Evolutionary conservation across 768 basidiomycete species (phyloP), one percentile per base, ranked within the genome.

Genomic region (Mycena polygramma): DNA sequence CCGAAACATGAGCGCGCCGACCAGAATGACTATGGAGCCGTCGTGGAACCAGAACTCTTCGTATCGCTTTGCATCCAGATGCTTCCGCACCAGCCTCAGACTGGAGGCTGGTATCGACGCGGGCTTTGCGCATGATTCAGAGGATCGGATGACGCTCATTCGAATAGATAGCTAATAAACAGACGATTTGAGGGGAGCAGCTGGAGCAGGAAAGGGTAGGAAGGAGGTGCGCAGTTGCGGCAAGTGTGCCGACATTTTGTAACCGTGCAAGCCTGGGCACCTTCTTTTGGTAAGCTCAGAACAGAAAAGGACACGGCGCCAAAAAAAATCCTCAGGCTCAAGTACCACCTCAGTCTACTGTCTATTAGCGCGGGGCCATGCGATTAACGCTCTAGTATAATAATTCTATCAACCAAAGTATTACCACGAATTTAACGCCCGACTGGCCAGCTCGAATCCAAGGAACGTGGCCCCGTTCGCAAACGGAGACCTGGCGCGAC

Each of bases 391-490:
- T 68, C 52, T 57, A 61, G 6, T 20, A 26, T 36, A 59, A 24
- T 63, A 46, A 45, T 14, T 69, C 68, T 69, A 69, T 58, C 24
- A 9, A 43, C 39, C 51, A 58, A n/a, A 19, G 58, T 43, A 51
- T 73, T 51, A 76, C 63, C 71, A 72, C 41, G 81, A 82, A 75
- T 89, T 89, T 69, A 94, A 81, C 51, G 89, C 71, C 54, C 96
- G 88, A 81, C 90, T 95, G 52, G 94, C 95, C 82, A 98, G 86
- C 85, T 99, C 97, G 76, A 96, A 98, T 1, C 95, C 96, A 66
- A 97, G 89, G 87, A 98, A 99, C 0, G 97, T 99, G 1, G 95
- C 95, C 22, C 96, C 97, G 75, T 98, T 99, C 14, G 97, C 97
- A 76, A 98, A 97, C 0, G 96, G 97, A 3, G 95, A 96, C 75